Evolutionary conservation across 805 yeast genomes (phyloP).

Genomic region (Isabelozyma gotoi): DNA sequence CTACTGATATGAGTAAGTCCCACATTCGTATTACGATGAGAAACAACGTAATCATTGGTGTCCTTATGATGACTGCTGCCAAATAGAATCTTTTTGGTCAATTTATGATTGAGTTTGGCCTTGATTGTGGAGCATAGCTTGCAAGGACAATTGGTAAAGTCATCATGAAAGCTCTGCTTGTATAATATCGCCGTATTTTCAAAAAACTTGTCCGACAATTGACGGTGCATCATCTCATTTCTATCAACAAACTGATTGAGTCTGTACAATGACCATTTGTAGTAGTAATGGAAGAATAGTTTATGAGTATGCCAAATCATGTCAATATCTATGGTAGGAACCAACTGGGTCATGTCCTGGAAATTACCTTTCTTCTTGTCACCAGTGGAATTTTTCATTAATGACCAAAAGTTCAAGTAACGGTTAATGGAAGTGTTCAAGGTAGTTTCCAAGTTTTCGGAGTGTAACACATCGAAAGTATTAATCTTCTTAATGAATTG

Average conservation of each 20-base stretch:
- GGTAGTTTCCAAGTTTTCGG: constrained; percentile 9
- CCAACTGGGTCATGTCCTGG: constrained; percentile 1
- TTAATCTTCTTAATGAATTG: constrained; percentile 15
- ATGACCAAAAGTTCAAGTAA: constrained; percentile 11
- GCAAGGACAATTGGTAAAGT: constrained; percentile 11
- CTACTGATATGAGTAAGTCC: constrained; percentile 1
- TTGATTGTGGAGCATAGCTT: constrained; percentile 3
- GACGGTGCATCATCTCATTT: constrained; percentile 13
- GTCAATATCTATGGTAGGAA: constrained; percentile 20
- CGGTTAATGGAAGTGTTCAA: constrained; percentile 11
- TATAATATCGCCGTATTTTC: constrained; percentile 10
- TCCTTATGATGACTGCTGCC: not conserved
- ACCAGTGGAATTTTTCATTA: not conserved
- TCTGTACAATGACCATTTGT: constrained; percentile 5
- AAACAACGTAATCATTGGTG: not conserved
- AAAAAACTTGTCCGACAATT: constrained; percentile 9
- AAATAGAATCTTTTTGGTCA: not conserved
- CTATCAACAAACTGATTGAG: constrained; percentile 11
- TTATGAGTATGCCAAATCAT: constrained; percentile 20
- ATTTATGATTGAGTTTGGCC: not conserved
- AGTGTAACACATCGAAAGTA: constrained; percentile 13
- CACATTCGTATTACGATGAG: not conserved
- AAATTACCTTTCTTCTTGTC: not conserved
- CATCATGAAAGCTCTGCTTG: constrained; percentile 5
- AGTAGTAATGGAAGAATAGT: constrained; percentile 10